Base-by-base conservation (phyloP, 805 yeast genomes). In the Metschnikowia chrysomelidarum region DNA sequence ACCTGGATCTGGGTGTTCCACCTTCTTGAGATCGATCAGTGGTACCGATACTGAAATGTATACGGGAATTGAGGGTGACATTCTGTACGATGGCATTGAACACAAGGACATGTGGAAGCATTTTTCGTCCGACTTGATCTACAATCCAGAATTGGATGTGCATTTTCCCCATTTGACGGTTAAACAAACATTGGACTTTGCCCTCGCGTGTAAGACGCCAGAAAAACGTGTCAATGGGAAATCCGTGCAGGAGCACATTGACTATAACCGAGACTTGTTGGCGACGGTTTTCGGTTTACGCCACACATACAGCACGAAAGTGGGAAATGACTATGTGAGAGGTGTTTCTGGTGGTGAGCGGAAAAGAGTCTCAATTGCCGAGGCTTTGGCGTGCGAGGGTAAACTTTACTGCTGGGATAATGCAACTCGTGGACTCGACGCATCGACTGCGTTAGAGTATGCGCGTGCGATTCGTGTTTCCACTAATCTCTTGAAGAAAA, bases 161-260 rank as follows among this genome's bases (percentile, higher is more conserved):
- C 93, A 83, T 57, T 81, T 82, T 63, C 91, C 93, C 8, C 80
- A 80, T 46, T 64, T 83, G 45, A 82, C 87, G 1, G 91, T 83
- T 23, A 76, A 79, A 35, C 81, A 83, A 54, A 84, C 93, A 8
- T 62, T 84, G 38, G 67, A 69, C 41, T 84, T 83, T 55, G 89
- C 89, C 3, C 68, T 82, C 35, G 79, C 76, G 33, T 72, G 81
- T 54, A 76, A 81, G 53, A 80, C 86, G 3, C 93, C 93, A 2
- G 56, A 64, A 11, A 55, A 60, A 29, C 64, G 84, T 49, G 58
- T 75, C 22, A 64, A 76, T 40, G 68, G 69, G 24, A 54, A 70
- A 7, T 49, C 75, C 4, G 66, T 76, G 44, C 49, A 59, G 13
- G 68, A 76, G 45, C 80, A 71, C 54, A 71, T 77, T 23, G 40